Evolutionary conservation across 805 yeast species (phyloP), one percentile per base, ranked within the genome.

Genomic region (Dipodascus albidus): DNA sequence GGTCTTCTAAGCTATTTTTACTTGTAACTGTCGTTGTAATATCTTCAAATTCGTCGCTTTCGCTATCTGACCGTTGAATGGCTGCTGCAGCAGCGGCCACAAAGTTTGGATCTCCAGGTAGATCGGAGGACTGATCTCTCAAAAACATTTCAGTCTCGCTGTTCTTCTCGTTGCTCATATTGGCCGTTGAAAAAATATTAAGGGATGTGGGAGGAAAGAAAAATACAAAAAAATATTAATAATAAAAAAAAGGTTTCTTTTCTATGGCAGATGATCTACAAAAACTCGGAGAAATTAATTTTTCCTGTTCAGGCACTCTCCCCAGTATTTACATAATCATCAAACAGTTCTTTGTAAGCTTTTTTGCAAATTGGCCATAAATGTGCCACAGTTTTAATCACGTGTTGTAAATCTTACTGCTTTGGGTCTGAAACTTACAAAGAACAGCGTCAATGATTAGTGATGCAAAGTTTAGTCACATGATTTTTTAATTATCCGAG

Each of bases 31-130:
- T 27, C 33, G 33, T 27, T 11, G 33, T 6, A 11, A 6, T 27
- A 6, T 27, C 33, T 27, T n/a, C n/a, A n/a, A n/a, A n/a, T n/a
- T n/a, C 38, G 20, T n/a, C 44, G 44, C 20, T 41, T 23, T 27
- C 24, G 1, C 50, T 38, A 31, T 21, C 27, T 23, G 55, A 47
- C 31, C 48, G 44, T 17, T 53, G 54, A 11, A 48, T 50, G 19
- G 51, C 50, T 24, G 54, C 55, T n/a, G 56, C 52, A 23, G 53
- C 48, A 1, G 48, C 50, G 11, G 51, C 6, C 3, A 44, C 27
- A 19, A 20, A 17, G 49, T 33, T 47, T 19, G 50, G 47, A 33
- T 19, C 24, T 23, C 27, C 33, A 49, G 52, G 47, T 21, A 50
- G 24, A 20, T 47, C 53, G 21, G 51, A 38, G n/a, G 44, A 38